Conservation (phyloP, 2,329 filamentous ascomycete genomes). For the Fusarium sp. region DNA sequence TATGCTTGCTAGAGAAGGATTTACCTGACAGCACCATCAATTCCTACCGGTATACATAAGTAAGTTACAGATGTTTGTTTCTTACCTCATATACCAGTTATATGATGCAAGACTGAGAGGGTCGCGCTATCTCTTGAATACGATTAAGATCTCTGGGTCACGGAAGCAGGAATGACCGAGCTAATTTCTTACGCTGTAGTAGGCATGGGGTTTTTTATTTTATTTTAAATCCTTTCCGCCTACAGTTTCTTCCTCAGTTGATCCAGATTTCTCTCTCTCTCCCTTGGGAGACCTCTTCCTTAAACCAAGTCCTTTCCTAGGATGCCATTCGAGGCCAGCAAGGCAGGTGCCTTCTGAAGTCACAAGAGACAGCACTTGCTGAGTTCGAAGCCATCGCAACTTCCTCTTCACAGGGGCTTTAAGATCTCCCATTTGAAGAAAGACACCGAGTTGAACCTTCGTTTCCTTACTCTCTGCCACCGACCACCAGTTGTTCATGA, state of each 20-base stretch:
- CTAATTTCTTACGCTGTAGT: background rate
- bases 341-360: background rate
- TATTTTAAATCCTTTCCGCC: background rate
- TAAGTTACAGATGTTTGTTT: background rate
- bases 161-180: background rate
- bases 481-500: background rate
- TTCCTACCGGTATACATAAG: background rate
- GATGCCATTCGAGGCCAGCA: background rate
- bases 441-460: background rate
- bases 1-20: background rate
- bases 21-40: background rate
- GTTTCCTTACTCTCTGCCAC: background rate
- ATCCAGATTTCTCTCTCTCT: background rate
- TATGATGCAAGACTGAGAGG: background rate
- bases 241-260: background rate
- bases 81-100: background rate
- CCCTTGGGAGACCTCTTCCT: background rate
- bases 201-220: background rate
- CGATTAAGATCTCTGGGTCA: background rate
- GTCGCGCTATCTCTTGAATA: background rate
- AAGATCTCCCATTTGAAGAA: conserved; percentile 1
- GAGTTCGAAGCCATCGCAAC: conserved; percentile 3
- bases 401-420: conserved; percentile 6
- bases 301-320: background rate
- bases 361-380: background rate